A percentile compares a stretch with the other conserved stretches of the same genome.
phyloP scores from a whole-genome alignment of 192 early-diverging fungal genomes.

The Entophlyctis luteolus region DNA sequence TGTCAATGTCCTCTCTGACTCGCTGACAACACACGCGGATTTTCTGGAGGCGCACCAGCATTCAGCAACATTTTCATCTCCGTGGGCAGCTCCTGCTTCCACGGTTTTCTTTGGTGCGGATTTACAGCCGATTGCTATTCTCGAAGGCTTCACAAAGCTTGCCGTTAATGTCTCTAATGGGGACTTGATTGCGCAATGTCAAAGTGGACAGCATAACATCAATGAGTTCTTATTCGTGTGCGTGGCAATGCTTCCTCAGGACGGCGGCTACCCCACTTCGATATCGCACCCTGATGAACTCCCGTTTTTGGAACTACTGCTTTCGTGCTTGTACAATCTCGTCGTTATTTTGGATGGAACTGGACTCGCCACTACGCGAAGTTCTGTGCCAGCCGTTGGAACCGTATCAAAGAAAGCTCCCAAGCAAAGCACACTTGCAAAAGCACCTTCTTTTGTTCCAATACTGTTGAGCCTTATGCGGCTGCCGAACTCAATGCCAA shows the following conservation, averaged over 20 bases:
- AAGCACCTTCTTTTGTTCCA: not conserved
- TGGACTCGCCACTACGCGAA: no score
- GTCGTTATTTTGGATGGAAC: conserved; percentile 19
- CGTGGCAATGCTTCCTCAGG: not conserved
- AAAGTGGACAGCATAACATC: not conserved
- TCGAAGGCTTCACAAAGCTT: conserved; percentile 1
- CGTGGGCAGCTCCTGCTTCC: not conserved
- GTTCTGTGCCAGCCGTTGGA: no score
- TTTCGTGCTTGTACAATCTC: conserved; percentile 10
- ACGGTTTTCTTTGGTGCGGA: not conserved
- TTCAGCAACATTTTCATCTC: not conserved
- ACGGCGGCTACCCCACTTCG: not conserved
- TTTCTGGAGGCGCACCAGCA: not conserved
- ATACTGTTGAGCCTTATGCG: conserved; percentile 4
- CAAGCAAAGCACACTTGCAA: not conserved
- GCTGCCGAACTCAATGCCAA: no score
- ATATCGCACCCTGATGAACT: not conserved
- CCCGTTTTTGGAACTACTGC: not conserved
- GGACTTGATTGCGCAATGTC: conserved; percentile 1
- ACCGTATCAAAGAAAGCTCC: not conserved
- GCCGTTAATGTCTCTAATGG: not conserved
- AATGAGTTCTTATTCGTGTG: not conserved
- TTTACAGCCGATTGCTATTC: not conserved
- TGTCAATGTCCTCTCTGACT: not conserved
- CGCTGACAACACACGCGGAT: not conserved